Conservation (phyloP, 176 grass and related monocot species). For the Bothriochloa decipiens region DNA sequence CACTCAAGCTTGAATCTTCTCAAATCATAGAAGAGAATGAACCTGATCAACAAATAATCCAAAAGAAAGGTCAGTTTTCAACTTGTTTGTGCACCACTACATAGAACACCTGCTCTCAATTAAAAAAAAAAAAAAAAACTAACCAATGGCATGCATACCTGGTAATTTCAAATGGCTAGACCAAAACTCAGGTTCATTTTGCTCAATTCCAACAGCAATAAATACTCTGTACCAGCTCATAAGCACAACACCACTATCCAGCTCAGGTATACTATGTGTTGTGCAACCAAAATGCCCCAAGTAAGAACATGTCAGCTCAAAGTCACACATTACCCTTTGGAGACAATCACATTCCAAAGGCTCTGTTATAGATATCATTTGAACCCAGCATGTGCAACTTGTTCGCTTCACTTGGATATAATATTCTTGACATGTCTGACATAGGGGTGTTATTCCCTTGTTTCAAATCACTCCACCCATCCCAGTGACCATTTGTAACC, state of each 20-base stretch:
- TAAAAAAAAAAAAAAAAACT: not conserved
- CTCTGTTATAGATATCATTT: slow-evolving; percentile 72
- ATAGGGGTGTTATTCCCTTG: slow-evolving; percentile 55
- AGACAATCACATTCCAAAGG: slow-evolving; percentile 76
- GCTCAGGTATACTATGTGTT: slow-evolving; percentile 4
- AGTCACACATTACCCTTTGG: slow-evolving; percentile 10
- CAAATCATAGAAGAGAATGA: not conserved
- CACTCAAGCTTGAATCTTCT: not conserved
- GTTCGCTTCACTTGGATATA: slow-evolving; percentile 65
- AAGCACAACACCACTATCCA: slow-evolving; percentile 20
- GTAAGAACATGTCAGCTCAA: slow-evolving; percentile 39
- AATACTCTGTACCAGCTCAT: slow-evolving; percentile 38
- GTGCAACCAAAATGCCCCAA: slow-evolving; percentile 26
- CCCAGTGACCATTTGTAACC: slow-evolving; percentile 70
- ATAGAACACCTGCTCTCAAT: not conserved
- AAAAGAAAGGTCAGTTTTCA: not conserved
- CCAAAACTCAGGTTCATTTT: slow-evolving; percentile 30
- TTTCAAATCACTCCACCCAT: slow-evolving; percentile 76
- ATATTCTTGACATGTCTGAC: slow-evolving; percentile 60
- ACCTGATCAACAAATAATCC: slow-evolving; percentile 26
- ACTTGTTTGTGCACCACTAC: not conserved
- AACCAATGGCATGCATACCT: slow-evolving; percentile 44
- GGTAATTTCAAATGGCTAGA: slow-evolving; percentile 39
- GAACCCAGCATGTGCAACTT: slow-evolving; percentile 69
- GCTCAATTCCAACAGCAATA: slow-evolving; percentile 36